phyloP scores from a whole-genome alignment of 164 flowering plant species.

The Umbellularia californica region DNA sequence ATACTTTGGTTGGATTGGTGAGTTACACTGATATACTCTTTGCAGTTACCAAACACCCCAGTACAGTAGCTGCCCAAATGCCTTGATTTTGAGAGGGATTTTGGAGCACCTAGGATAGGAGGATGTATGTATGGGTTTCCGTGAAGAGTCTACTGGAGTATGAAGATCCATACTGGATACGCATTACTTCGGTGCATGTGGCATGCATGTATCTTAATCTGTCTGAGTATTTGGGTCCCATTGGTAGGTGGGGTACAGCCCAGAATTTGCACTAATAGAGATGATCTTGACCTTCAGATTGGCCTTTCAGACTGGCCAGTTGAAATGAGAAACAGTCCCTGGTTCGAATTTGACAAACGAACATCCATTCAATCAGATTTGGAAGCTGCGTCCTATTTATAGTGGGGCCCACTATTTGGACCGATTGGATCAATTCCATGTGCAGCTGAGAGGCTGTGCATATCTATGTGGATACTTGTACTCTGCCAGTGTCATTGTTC shows the following conservation, averaged over 20 bases:
- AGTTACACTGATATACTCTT: constrained; percentile 72
- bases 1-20: constrained; percentile 73
- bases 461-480: not conserved
- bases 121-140: not conserved
- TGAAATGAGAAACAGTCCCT: not conserved
- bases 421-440: not conserved
- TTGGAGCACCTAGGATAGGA: not conserved
- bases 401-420: not conserved
- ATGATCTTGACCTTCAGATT: not conserved
- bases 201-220: not conserved
- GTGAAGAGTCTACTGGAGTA: not conserved
- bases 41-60: constrained; percentile 55
- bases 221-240: not conserved
- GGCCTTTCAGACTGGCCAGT: not conserved
- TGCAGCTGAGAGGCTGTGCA: too few relatives aligned
- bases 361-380: not conserved
- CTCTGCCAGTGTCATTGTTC: not conserved
- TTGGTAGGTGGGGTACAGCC: not conserved
- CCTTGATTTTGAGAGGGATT: constrained; percentile 12
- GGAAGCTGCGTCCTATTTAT: not conserved
- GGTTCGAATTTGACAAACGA: not conserved
- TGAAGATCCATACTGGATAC: not conserved
- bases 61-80: constrained; percentile 14
- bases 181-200: not conserved
- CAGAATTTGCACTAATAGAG: not conserved